Percentiles rank a stretch among this genome's conserved stretches.
Conservation (phyloP, 2,329 filamentous ascomycete genomes). For the Cercospora sojina region DNA sequence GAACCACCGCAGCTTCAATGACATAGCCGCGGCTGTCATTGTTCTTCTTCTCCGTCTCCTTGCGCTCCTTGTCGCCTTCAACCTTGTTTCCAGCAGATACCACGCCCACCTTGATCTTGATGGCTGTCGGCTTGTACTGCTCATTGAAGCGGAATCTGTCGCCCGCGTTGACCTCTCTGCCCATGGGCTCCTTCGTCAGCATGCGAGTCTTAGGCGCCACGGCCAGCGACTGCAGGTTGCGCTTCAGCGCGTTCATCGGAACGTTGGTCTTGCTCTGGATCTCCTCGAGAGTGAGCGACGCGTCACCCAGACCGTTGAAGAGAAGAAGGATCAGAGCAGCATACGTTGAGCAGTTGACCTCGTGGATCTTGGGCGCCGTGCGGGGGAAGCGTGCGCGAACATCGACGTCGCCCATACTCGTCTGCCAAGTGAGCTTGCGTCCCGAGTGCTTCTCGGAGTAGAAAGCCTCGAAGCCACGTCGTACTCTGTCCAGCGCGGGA, state of each 20-base stretch:
- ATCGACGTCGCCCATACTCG: conserved; percentile 77
- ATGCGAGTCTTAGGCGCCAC: conserved; percentile 81
- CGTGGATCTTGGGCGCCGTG: conserved; percentile 62
- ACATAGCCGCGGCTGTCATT: conserved; percentile 68
- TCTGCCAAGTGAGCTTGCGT: conserved; percentile 80
- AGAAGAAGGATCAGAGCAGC: conserved; percentile 86
- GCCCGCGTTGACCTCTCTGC: conserved; percentile 70
- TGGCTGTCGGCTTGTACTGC: conserved; percentile 74
- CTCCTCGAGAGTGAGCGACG: conserved; percentile 65
- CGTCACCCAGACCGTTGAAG: conserved; percentile 72
- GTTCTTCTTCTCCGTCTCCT: conserved; percentile 73
- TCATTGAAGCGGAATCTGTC: conserved; percentile 83
- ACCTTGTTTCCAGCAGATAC: conserved; percentile 80
- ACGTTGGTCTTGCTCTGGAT: conserved; percentile 83
- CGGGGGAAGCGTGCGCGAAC: conserved; percentile 77
- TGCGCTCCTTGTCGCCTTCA: conserved; percentile 67
- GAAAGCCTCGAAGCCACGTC: conserved; percentile 82
- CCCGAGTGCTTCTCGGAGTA: conserved; percentile 87
- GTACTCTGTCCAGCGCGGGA: conserved; percentile 68
- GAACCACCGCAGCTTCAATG: conserved; percentile 73
- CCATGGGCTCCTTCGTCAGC: conserved; percentile 74
- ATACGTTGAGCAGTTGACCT: conserved; percentile 88
- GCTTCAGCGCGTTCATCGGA: conserved; percentile 67
- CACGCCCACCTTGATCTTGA: conserved; percentile 86
- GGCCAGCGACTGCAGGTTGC: conserved; percentile 77